phyloP scores from a whole-genome alignment of 2,329 filamentous ascomycete genomes.

The Exophiala spinifera region DNA sequence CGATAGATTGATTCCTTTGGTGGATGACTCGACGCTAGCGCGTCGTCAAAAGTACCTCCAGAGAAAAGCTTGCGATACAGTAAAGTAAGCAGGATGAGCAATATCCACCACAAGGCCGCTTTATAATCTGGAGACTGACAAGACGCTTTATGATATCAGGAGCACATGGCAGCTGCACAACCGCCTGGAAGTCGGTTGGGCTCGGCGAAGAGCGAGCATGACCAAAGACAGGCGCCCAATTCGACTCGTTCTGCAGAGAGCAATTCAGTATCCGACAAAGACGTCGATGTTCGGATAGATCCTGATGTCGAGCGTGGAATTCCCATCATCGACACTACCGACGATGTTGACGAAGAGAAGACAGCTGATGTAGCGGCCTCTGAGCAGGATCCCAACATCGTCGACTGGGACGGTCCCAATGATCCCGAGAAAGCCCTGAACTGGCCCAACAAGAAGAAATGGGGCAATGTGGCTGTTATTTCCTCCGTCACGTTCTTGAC shows the following conservation, averaged over 20 bases:
- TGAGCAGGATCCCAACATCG: slow-evolving; percentile 47
- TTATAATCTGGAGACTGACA: too few species aligned
- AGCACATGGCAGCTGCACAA: slow-evolving; percentile 7
- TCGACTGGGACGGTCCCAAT: slow-evolving; percentile 59
- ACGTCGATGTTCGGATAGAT: slow-evolving; percentile 11
- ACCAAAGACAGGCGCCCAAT: background rate
- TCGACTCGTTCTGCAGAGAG: background rate
- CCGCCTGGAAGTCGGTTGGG: background rate
- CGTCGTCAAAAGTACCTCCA: background rate
- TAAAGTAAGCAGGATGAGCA: background rate
- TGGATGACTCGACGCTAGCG: background rate
- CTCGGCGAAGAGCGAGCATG: too few species aligned
- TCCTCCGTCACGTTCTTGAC: slow-evolving; percentile 49
- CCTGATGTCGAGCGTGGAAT: slow-evolving; percentile 23
- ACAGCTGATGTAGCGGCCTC: background rate
- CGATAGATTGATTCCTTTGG: background rate
- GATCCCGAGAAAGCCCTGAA: slow-evolving; percentile 61
- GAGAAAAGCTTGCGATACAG: background rate
- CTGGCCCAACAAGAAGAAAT: slow-evolving; percentile 51
- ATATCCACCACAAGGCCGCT: background rate
- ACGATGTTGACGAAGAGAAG: slow-evolving; percentile 23
- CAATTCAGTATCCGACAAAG: slow-evolving; percentile 5
- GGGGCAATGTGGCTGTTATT: slow-evolving; percentile 43
- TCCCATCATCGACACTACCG: slow-evolving; percentile 19
- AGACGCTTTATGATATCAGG: background rate